phyloP scores from a whole-genome alignment of 1,284 basidiomycete species.

The Ustilago vetiveriae region DNA sequence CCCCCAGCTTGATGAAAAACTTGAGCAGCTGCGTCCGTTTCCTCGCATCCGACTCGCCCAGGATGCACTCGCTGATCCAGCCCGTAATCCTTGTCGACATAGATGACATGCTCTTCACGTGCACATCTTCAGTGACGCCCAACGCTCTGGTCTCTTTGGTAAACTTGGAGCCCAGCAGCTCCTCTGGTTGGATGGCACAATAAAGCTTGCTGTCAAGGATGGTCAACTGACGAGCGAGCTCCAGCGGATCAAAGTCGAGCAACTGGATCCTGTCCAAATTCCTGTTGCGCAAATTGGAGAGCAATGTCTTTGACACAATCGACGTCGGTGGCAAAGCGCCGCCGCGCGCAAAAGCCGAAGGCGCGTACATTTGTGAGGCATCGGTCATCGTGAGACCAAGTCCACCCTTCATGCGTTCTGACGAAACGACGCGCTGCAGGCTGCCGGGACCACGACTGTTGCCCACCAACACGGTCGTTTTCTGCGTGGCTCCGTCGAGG shows the following conservation, averaged over 20 bases:
- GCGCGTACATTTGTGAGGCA: conserved; percentile 52
- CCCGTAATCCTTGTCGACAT: conserved; percentile 69
- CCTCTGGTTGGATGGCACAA: conserved; percentile 67
- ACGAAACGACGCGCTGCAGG: conserved; percentile 62
- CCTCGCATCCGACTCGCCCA: conserved; percentile 67
- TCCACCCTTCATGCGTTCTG: conserved; percentile 58
- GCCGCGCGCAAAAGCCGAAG: conserved; percentile 38
- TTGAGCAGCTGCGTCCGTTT: conserved; percentile 67
- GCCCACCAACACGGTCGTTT: conserved; percentile 43
- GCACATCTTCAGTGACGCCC: conserved; percentile 42
- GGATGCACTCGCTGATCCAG: conserved; percentile 69
- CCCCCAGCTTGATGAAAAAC: conserved; percentile 69
- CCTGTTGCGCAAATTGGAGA: conserved; percentile 70
- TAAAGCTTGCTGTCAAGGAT: conserved; percentile 66
- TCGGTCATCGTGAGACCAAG: conserved; percentile 45
- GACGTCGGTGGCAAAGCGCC: conserved; percentile 71
- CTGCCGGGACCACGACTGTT: conserved; percentile 46
- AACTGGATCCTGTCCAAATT: conserved; percentile 72
- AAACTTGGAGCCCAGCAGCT: conserved; percentile 67
- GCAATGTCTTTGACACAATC: conserved; percentile 82
- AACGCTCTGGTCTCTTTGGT: conserved; percentile 56
- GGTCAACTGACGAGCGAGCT: conserved; percentile 73
- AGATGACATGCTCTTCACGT: conserved; percentile 68
- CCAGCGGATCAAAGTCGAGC: conserved; percentile 83
- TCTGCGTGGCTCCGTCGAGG: conserved; percentile 37